Conservation (phyloP, 805 yeast species). For the Blastobotrys peoriensis region DNA sequence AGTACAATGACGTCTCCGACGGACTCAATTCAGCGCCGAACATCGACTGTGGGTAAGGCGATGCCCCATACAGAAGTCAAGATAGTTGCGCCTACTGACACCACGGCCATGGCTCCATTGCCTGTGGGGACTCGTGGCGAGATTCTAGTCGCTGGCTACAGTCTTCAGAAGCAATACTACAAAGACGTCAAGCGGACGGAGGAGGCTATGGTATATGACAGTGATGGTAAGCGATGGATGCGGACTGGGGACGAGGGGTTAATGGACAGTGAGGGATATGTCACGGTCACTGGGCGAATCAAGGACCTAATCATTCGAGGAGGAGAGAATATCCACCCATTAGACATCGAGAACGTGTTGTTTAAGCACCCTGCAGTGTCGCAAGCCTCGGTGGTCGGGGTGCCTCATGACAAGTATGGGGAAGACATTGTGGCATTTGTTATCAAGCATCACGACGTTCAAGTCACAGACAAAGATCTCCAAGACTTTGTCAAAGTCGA, state of each 20-base stretch:
- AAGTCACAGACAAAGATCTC: constrained; percentile 16
- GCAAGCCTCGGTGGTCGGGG: constrained; percentile 28
- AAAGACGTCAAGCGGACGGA: constrained; percentile 23
- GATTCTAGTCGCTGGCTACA: constrained; percentile 26
- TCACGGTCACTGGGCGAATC: constrained; percentile 28
- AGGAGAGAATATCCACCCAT: constrained; percentile 29
- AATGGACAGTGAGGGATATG: constrained; percentile 25
- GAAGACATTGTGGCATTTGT: constrained; percentile 27
- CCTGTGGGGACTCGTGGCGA: constrained; percentile 24
- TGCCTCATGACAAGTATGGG: constrained; percentile 27
- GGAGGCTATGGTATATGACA: constrained; percentile 22
- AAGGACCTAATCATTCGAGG: constrained; percentile 30
- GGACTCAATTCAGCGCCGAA: constrained; percentile 23
- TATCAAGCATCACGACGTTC: constrained; percentile 15
- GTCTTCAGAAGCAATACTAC: constrained; percentile 23
- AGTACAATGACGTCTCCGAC: constrained; percentile 26
- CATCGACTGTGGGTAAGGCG: constrained; percentile 24
- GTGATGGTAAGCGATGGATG: constrained; percentile 26
- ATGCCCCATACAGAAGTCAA: constrained; percentile 28
- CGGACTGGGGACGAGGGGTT: constrained; percentile 28
- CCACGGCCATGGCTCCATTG: constrained; percentile 17
- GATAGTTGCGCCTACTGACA: constrained; percentile 20
- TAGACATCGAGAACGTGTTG: constrained; percentile 27
- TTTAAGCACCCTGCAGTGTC: constrained; percentile 22
- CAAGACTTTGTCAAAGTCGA: constrained; percentile 18